Conservation (phyloP, 2,329 filamentous ascomycete species). For the Cladosporium velox region DNA sequence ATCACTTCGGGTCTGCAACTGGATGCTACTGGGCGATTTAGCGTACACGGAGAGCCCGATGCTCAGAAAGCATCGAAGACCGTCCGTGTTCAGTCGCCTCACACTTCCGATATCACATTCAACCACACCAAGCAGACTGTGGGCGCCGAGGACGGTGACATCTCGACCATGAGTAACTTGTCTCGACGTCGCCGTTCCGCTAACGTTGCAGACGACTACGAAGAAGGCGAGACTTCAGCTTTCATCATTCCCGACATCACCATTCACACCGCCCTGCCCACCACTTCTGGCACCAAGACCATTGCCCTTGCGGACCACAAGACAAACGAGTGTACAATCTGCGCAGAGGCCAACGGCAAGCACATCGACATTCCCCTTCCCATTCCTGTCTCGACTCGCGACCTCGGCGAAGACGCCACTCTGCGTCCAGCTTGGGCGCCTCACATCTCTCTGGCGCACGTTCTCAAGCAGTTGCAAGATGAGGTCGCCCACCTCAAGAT, state of each 20-base stretch:
- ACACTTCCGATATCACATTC: conserved; percentile 36
- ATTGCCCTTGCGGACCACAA: conserved; percentile 41
- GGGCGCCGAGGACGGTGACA: conserved; percentile 40
- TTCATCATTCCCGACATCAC: conserved; percentile 67
- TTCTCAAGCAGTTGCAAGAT: conserved; percentile 79
- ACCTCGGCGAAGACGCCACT: conserved; percentile 47
- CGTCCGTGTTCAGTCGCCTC: conserved; percentile 41
- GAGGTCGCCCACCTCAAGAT: conserved; percentile 76
- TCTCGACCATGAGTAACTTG: conserved; percentile 52
- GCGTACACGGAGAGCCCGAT: conserved; percentile 25
- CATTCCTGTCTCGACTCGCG: conserved; percentile 36
- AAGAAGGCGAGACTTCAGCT: conserved; percentile 55
- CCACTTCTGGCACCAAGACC: conserved; percentile 13
- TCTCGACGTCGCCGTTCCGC: conserved; percentile 48
- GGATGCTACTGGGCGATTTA: conserved; percentile 34
- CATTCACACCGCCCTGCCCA: conserved; percentile 38
- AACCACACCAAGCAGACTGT: conserved; percentile 34
- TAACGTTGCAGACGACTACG: not conserved
- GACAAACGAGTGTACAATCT: conserved; percentile 58
- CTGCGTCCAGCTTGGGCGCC: conserved; percentile 66
- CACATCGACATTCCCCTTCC: conserved; percentile 45
- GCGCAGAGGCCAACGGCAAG: conserved; percentile 38
- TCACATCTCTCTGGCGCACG: conserved; percentile 72
- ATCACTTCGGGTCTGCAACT: conserved; percentile 38
- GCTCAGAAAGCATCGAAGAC: conserved; percentile 36